Conservation (phyloP, 768 basidiomycete genomes). For the Crepidotus variabilis region DNA sequence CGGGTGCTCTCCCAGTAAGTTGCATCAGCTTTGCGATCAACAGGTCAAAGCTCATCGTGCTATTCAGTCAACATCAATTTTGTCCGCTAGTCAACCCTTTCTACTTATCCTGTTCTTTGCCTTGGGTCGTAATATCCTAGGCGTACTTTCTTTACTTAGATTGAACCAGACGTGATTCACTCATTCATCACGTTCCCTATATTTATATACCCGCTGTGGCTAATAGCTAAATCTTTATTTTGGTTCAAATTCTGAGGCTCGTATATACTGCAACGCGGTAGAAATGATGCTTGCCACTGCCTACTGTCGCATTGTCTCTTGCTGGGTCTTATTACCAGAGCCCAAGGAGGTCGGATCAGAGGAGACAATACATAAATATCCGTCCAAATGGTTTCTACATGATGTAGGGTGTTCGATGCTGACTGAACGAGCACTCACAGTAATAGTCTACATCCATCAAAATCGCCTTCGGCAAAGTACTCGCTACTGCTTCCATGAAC, state of each 20-base stretch:
- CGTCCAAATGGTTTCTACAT: too few species aligned
- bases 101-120: too few species aligned
- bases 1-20: slow-evolving; percentile 41
- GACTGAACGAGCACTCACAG: neutral
- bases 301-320: too few species aligned
- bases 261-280: neutral
- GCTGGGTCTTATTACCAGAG: too few species aligned
- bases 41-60: neutral
- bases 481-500: neutral
- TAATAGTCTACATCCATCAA: too few species aligned
- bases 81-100: neutral
- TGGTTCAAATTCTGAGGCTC: neutral
- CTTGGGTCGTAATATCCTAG: too few species aligned
- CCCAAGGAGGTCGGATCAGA: too few species aligned
- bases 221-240: neutral
- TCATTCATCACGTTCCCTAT: neutral
- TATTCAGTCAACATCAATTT: slow-evolving; percentile 19
- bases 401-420: neutral
- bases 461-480: neutral
- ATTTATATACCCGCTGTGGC: neutral
- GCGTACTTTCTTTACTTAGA: neutral
- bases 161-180: neutral
- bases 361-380: too few species aligned
- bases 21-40: neutral
- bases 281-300: too few species aligned